These are phyloP conservation scores for Saturnispora gosingensis DNA, from an alignment of 805 yeast species.

Conservation along the genomic window DNA sequence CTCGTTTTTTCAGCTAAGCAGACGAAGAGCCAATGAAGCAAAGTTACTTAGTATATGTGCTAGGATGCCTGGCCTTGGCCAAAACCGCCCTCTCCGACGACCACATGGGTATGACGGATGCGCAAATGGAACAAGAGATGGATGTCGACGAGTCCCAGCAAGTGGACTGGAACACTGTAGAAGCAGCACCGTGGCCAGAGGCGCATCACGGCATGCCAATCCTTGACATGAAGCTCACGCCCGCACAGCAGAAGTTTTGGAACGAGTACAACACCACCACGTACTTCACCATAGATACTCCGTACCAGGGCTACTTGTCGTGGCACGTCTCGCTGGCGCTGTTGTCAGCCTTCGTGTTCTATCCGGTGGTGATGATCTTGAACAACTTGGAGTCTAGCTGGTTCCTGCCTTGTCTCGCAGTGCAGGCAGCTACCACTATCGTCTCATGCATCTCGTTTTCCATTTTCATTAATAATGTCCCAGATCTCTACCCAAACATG, in stretches of 20 bases:
- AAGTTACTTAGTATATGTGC: not conserved
- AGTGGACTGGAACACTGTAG: slow-evolving; percentile 9
- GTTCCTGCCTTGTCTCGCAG: slow-evolving; percentile 47
- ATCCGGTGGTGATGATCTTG: slow-evolving; percentile 61
- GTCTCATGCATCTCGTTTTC: slow-evolving; percentile 47
- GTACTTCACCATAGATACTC: slow-evolving; percentile 47
- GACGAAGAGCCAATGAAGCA: not conserved
- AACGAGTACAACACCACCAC: slow-evolving; percentile 68
- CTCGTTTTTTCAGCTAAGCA: not conserved
- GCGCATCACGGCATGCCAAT: slow-evolving; percentile 69
- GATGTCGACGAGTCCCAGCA: not conserved
- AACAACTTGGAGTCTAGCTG: slow-evolving; percentile 50
- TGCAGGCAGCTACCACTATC: slow-evolving; percentile 38
- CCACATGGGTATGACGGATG: slow-evolving; percentile 1
- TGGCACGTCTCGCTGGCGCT: slow-evolving; percentile 42
- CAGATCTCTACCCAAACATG: slow-evolving; percentile 66
- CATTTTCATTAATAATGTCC: slow-evolving; percentile 50
- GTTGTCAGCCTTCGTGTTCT: slow-evolving; percentile 41
- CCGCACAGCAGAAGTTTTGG: slow-evolving; percentile 75
- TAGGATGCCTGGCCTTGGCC: not conserved
- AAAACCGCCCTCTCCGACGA: not conserved
- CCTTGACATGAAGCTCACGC: slow-evolving; percentile 52
- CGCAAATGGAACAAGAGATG: not conserved
- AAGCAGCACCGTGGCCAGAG: slow-evolving; percentile 40
- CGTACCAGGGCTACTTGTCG: slow-evolving; percentile 42